phyloP scores from a whole-genome alignment of 331 rosid species.

The Saraca asoca region DNA sequence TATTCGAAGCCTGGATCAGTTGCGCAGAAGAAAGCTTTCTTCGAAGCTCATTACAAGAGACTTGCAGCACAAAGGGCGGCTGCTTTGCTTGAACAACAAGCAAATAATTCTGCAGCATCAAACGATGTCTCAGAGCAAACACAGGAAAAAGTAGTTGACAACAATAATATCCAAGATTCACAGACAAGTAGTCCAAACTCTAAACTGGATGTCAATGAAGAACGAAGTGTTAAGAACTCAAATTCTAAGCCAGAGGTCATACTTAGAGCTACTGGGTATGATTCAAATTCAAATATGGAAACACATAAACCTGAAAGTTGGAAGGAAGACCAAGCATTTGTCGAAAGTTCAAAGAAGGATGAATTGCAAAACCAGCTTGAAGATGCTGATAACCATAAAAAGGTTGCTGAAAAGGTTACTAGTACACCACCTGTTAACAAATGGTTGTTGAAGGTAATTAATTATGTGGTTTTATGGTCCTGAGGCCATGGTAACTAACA shows the following conservation, averaged over 20 bases:
- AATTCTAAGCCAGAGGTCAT: background rate
- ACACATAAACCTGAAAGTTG: constrained; percentile 34
- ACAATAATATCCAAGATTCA: constrained; percentile 9
- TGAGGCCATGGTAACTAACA: too few relatives aligned
- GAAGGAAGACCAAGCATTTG: constrained; percentile 32
- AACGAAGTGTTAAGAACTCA: constrained; percentile 32
- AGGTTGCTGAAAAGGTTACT: constrained; percentile 37
- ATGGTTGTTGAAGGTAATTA: constrained; percentile 53
- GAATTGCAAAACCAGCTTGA: constrained; percentile 42
- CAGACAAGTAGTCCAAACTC: constrained; percentile 32
- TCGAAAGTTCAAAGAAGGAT: constrained; percentile 39
- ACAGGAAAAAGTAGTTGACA: constrained; percentile 14
- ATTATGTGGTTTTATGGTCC: constrained; percentile 8
- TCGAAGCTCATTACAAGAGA: constrained; percentile 94
- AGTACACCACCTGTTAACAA: constrained; percentile 44
- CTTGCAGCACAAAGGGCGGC: constrained; percentile 84
- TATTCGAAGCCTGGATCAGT: constrained; percentile 79
- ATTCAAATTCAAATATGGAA: constrained; percentile 33
- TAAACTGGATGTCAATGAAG: constrained; percentile 35
- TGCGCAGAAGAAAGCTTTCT: constrained; percentile 96
- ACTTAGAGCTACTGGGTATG: constrained; percentile 7
- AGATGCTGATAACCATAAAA: constrained; percentile 37
- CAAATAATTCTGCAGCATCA: constrained; percentile 38
- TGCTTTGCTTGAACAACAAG: constrained; percentile 70
- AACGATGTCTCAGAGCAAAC: constrained; percentile 33